These are phyloP conservation scores for Plasmodium inui DNA, from an alignment of 169 alveolate genomes.

Conservation along the genomic window DNA sequence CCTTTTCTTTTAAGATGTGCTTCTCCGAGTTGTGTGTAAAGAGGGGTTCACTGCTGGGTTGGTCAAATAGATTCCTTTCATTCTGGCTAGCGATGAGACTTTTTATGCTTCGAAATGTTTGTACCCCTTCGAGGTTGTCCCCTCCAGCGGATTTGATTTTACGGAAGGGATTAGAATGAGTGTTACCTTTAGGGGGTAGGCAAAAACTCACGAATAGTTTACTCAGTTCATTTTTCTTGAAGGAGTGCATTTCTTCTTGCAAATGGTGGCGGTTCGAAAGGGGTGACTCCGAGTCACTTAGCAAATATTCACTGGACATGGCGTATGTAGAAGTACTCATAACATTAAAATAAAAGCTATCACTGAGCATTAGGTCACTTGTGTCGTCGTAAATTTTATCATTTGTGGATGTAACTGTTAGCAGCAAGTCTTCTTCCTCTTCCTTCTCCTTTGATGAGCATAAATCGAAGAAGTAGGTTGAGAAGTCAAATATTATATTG, in stretches of 20 bases:
- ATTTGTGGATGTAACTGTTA: background rate
- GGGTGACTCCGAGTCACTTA: background rate
- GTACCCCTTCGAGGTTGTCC: background rate
- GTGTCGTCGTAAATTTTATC: background rate
- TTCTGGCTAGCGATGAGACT: background rate
- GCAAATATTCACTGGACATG: conserved; percentile 1
- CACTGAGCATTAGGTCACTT: conserved; percentile 14
- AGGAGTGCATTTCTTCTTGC: background rate
- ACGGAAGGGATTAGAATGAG: background rate
- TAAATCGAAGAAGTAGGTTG: conserved; percentile 15
- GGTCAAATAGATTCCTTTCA: background rate
- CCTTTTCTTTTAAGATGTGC: background rate
- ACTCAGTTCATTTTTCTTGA: background rate
- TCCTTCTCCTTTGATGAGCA: conserved; percentile 34
- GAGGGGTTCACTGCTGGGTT: background rate
- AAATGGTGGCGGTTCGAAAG: background rate
- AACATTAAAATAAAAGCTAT: conserved; percentile 37
- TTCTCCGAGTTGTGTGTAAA: background rate
- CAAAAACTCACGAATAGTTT: conserved; percentile 17
- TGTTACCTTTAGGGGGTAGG: background rate
- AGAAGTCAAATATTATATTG: conserved; percentile 43
- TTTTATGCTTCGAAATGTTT: background rate
- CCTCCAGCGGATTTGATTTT: background rate
- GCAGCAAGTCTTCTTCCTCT: conserved; percentile 2
- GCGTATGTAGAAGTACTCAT: background rate